Evolutionary conservation across 371 early-diverging fungal genomes (phyloP), one percentile per base, ranked within the genome.

Genomic region (Enterospora canceri): DNA sequence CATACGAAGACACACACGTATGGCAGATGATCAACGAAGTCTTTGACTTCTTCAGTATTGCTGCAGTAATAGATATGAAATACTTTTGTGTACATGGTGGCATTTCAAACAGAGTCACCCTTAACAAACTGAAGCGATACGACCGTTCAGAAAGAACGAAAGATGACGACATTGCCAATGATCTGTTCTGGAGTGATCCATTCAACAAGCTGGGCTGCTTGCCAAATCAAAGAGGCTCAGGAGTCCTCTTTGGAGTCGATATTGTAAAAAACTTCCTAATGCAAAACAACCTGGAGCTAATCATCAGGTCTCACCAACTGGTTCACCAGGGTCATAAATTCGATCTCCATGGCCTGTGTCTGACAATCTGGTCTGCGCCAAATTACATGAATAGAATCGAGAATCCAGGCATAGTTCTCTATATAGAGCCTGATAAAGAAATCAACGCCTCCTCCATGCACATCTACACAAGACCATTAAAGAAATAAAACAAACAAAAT

Each of bases 361-460:
- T 80, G 0, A 82, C 82, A 63, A 74, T 82, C 1, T 82, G 80
- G 80, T 69, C 73, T 63, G 82, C 82, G 24, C 82, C 82, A 15
- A 70, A 82, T 60, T 82, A 80, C 68, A 73, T 78, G 62, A 70
- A 73, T 47, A 66, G 74, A 47, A 74, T 70, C 63, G 72, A 67
- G 31, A 82, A 82, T 63, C 80, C 68, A 29, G 81, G 70, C 30
- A 67, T 66, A 28, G 59, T 80, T 50, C 62, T 78, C 4, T 32
- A 48, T 19, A 57, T 80, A n/a, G 69, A 67, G 34, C 60, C 71
- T 48, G 70, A 68, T 57, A 47, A 71, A 30, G 30, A 49, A 24
- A 46, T 79, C 34, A 68, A 63, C 19, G 60, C 59, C 31, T 32
- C 26, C n/a, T 21, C 21, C 23, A 8, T 67, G 4, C 8, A 4